Base-by-base conservation (phyloP, 1,284 basidiomycete species). In the Inonotus obliquus region DNA sequence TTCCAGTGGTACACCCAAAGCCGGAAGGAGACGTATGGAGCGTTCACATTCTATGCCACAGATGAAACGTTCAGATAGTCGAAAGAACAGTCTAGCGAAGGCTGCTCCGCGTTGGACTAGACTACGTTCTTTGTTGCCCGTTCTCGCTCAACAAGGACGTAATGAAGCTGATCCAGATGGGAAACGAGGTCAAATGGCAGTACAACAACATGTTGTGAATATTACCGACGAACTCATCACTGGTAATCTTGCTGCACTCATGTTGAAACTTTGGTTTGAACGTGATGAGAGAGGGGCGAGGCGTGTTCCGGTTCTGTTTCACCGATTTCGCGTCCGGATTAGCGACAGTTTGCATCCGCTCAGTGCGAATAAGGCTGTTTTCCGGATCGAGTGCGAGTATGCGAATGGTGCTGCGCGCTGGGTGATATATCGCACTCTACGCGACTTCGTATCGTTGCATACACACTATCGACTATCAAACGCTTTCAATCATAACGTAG, bases 311-410 rank as follows among this genome's bases (percentile, higher is more conserved):
- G 80, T 93, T 2, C 81, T 99, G 27, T 82, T 98, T 65, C 94
- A 96, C 70, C 86, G 93, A 53, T 77, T 97, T 35, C 86, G 89
- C 57, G 87, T 96, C 61, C 85, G 89, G 9, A 83, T 96, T 60
- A 92, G 88, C 68, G 93, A 96, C 74, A 92, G 91, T 66, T 73
- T 96, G 55, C 87, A 96, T 74, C 89, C 92, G 2, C 77, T 91
- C 65, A 83, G 92, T 68, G 83, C 84, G 35, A 79, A 85, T 57
- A 92, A 91, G 69, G 85, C 91, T 4, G 86, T 95, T 2, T 97
- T 96, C 73, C 85, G 94, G 19, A 94, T 97, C 67, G 94, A 97
- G 74, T 96, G 96, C 74, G 93, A 97, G 75, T 98, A 99, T 71
- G 96, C 94, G 0, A 95, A 97, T 67, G 93, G 94, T n/a, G 88